Evolutionary conservation across 495 filamentous ascomycete species (phyloP), one percentile per base, ranked within the genome.

Genomic region (Podospora pseudoanserina): DNA sequence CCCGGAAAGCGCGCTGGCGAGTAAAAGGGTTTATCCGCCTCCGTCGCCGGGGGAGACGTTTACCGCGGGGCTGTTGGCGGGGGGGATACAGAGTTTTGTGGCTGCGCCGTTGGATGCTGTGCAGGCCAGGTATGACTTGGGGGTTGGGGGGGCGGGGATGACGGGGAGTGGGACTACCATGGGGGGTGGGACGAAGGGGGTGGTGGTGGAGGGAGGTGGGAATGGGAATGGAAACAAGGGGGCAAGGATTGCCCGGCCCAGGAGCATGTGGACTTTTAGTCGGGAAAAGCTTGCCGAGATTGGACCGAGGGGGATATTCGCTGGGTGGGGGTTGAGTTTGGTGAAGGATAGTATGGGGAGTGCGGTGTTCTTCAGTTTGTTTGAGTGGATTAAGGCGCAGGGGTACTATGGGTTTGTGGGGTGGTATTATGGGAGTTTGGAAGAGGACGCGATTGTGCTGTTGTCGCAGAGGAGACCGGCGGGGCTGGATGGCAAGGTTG

Each of bases 81-180:
- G 93, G 0, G 83, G 86, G 13, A 80, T 96, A 11, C 92, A 96
- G 76, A 92, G 89, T 28, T 72, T 96, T 28, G 78, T 94, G 26
- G 93, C 93, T 0, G 92, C 93, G 0, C 93, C 93, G 2, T 82
- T 97, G n/a, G 93, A 97, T 75, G 93, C 93, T 4, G 83, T 97
- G 6, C 90, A 93, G 74, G 88, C 92, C 27, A 86, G 93, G 57
- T 91, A 93, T 70, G 87, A 89, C 61, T 88, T 75, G 7, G 60
- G 65, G 23, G 63, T 55, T 32, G 63, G 60, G 49, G 71, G 67
- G 0, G 75, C 64, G 6, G 73, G 71, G 34, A 71, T 70, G 71
- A 73, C 69, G 2, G 72, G 69, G 20, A 78, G 70, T 34, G 69
- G 74, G 15, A 76, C 70, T 32, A 62, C 73, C 39, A 49, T 49